These are phyloP conservation scores for Teratosphaeria epicoccoides DNA, from an alignment of 2,329 filamentous ascomycete genomes.

Conservation along the genomic window DNA sequence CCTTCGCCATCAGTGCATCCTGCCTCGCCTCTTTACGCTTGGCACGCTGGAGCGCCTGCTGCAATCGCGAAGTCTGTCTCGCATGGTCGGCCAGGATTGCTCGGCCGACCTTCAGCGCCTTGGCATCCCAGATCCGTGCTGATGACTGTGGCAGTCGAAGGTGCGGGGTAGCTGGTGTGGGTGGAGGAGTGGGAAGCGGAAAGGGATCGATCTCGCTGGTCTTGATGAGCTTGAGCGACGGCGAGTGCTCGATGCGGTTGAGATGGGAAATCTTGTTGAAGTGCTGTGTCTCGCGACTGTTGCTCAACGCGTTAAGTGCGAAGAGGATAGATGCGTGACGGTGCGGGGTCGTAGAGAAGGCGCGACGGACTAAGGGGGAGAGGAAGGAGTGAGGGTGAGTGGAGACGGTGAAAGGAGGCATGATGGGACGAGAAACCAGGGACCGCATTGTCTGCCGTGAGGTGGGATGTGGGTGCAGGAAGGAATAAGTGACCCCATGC, in stretches of 20 bases:
- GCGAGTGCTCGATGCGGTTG: constrained; percentile 21
- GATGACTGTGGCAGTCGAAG: not conserved
- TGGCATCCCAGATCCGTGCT: constrained; percentile 10
- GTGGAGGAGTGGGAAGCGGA: constrained; percentile 7
- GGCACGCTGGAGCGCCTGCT: constrained; percentile 6
- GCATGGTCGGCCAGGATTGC: constrained; percentile 13
- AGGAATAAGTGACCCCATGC: not conserved
- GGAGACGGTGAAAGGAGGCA: not conserved
- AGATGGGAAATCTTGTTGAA: constrained; percentile 23
- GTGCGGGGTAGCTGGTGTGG: not conserved
- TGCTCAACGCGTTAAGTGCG: constrained; percentile 19
- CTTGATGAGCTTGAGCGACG: constrained; percentile 21
- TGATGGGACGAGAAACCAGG: not conserved
- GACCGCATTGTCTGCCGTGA: not conserved
- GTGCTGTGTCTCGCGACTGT: constrained; percentile 24
- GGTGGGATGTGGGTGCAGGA: not conserved
- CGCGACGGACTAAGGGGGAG: constrained; percentile 1
- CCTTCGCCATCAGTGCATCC: constrained; percentile 1
- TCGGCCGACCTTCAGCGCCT: constrained; percentile 12
- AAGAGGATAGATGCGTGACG: constrained; percentile 17
- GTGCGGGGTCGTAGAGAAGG: constrained; percentile 13
- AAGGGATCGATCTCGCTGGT: constrained; percentile 20
- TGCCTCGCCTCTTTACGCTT: constrained; percentile 6
- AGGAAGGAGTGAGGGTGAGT: not conserved
- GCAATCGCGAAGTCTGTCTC: constrained; percentile 4